These are phyloP conservation scores for Trifolium pratense DNA, from an alignment of 306 rosid genomes.

Conservation along the genomic window DNA sequence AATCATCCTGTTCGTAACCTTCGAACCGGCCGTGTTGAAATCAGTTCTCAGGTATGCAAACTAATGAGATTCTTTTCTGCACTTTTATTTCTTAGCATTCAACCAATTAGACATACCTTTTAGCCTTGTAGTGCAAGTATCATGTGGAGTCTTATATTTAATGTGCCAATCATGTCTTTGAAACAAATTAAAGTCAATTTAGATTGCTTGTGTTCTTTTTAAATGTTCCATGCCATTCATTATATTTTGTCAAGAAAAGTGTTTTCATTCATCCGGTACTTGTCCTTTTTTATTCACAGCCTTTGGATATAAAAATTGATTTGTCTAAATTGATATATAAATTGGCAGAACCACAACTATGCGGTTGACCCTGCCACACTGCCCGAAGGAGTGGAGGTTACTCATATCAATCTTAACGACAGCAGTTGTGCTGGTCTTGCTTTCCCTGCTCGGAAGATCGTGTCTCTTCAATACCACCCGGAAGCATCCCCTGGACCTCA, in stretches of 20 bases:
- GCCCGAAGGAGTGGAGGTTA: slow-evolving; percentile 85
- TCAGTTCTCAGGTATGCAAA: slow-evolving; percentile 83
- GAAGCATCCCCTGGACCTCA: slow-evolving; percentile 99
- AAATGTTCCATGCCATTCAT: background rate
- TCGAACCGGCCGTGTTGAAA: slow-evolving; percentile 72
- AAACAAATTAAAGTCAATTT: slow-evolving; percentile 7
- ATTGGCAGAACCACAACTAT: slow-evolving; percentile 86
- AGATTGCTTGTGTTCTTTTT: background rate
- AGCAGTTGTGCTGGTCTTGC: slow-evolving; percentile 93
- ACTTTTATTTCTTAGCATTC: background rate
- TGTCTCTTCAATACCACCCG: slow-evolving; percentile 99
- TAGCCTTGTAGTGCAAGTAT: background rate
- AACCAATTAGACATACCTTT: too few relatives aligned
- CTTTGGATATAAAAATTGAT: background rate
- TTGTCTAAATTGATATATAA: slow-evolving; percentile 10
- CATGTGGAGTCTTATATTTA: slow-evolving; percentile 9
- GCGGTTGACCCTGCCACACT: slow-evolving; percentile 85
- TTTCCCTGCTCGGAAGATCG: slow-evolving; percentile 70
- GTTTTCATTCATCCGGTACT: background rate
- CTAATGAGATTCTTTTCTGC: background rate
- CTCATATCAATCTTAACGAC: slow-evolving; percentile 89
- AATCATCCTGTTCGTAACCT: slow-evolving; percentile 94
- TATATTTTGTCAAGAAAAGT: background rate
- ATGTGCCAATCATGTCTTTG: background rate
- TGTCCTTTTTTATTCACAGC: background rate